Base-by-base conservation (phyloP, 2,329 filamentous ascomycete genomes). In the Colletotrichum sublineola region DNA sequence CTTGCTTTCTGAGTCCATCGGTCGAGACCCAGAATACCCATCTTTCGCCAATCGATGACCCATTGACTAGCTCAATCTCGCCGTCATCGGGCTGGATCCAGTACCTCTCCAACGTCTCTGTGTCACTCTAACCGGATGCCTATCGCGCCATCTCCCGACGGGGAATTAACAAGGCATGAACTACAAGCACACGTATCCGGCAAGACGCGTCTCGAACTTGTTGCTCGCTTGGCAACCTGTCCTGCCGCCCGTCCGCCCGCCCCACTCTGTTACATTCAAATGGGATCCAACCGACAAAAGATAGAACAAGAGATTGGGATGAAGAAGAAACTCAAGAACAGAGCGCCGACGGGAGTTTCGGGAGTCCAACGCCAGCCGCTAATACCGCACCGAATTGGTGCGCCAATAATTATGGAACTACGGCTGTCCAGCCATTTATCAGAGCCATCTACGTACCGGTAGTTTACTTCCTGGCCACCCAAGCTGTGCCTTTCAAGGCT, bases 181-280 rank as follows among this genome's bases (percentile, higher is more conserved):
- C 67, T 53, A 46, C 48, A 31, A 24, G 33, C 56, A 63, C 62
- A 67, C 62, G 9, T 18, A 24, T 29, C 66, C 67, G 56, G 68
- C 71, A 62, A 73, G 71, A 71, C 62, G 67, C 71, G 67, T 73
- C 67, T 71, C 71, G 67, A 73, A 73, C 66, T 53, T 68, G 62
- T 61, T 38, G 40, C 40, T 66, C 53, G 40, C 67, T 62, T 71
- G 48, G 61, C 66, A 56, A 42, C 55, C 61, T 66, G 31, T 48
- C 62, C 71, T 67, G 71, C 60, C 66, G 65, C 53, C 68, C 65
- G 68, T 42, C 65, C 38, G 65, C 40, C 65, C 53, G 58, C 65
- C 65, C 69, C 58, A 72, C 36, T 67, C 24, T 48, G 33, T 42
- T 64, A 24, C 66, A 44, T n/a, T 56, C 11, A 7, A 55, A 18